Base-by-base conservation (phyloP, 345 rosid genomes). In the Passiflora organensis region DNA sequence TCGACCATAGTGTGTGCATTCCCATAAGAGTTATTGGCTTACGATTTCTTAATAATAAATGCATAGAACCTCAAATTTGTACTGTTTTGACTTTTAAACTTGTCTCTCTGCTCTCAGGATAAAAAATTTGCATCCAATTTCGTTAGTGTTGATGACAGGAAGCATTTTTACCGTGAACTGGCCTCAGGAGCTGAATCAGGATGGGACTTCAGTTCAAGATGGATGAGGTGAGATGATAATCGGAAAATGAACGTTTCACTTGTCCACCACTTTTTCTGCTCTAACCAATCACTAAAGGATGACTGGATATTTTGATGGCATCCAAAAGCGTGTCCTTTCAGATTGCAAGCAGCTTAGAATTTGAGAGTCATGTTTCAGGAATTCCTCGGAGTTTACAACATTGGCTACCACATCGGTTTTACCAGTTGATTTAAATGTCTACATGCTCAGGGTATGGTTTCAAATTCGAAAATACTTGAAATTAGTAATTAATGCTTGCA, bases 171-270 rank as follows among this genome's bases (percentile, higher is more conserved):
- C 70, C 76, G 84, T 17, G 82, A 89, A 48, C 0, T 89, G 55
- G 97, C 97, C 20, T 76, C 99, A 0, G 51, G 84, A 55, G 96
- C 96, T 71, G 99, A 89, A 85, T 76, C 96, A 19, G 97, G 99
- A 55, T 83, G 85, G 76, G 99, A 89, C 70, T 94, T 94, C 63
- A 82, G 93, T 73, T 67, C 89, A 19, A 78, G 95, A 70, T 94
- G 97, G 99, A 89, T 89, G 97, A 89, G 95, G 96, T 83, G 55
- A 43, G 15, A 13, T 46, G n/a, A n/a, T n/a, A n/a, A n/a, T n/a
- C n/a, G n/a, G n/a, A n/a, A n/a, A n/a, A n/a, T n/a, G n/a, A n/a
- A n/a, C n/a, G n/a, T n/a, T n/a, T n/a, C n/a, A n/a, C n/a, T n/a
- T n/a, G n/a, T n/a, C n/a, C n/a, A n/a, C n/a, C n/a, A n/a, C n/a